Conservation (phyloP, 129 eudicot genomes). For the Smallanthus sonchifolius region DNA sequence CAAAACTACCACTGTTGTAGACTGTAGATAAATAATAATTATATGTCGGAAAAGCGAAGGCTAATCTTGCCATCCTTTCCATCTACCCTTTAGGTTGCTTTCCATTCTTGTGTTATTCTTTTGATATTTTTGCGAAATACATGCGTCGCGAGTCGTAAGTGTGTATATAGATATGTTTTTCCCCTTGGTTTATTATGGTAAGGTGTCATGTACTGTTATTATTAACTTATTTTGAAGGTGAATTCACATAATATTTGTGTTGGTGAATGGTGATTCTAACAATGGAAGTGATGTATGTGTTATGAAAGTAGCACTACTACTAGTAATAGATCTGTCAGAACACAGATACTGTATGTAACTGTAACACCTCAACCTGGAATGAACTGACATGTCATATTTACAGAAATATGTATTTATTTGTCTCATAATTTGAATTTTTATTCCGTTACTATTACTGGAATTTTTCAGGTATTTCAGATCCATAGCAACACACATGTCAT, state of each 20-base stretch:
- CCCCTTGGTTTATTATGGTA: background rate
- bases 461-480: conserved; percentile 27
- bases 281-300: background rate
- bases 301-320: background rate
- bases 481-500: conserved; percentile 64
- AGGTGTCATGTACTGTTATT: background rate
- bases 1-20: conserved; percentile 32
- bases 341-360: conserved; percentile 66
- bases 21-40: conserved; percentile 31
- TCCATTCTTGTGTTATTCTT: conserved; percentile 21
- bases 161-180: conserved; percentile 13
- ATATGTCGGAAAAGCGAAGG: conserved; percentile 63
- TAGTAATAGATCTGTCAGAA: conserved; percentile 3
- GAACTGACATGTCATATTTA: conserved; percentile 67
- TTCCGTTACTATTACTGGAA: background rate
- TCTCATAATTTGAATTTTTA: background rate
- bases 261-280: conserved; percentile 30
- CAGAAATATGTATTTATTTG: background rate
- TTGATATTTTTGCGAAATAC: background rate
- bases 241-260: conserved; percentile 7
- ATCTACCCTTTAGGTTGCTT: conserved; percentile 25
- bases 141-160: background rate
- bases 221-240: background rate
- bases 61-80: conserved; percentile 63
- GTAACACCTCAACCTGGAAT: conserved; percentile 68